These are phyloP conservation scores for Obelidium mucronatum DNA, from an alignment of 192 early-diverging fungal species.

Conservation along the genomic window DNA sequence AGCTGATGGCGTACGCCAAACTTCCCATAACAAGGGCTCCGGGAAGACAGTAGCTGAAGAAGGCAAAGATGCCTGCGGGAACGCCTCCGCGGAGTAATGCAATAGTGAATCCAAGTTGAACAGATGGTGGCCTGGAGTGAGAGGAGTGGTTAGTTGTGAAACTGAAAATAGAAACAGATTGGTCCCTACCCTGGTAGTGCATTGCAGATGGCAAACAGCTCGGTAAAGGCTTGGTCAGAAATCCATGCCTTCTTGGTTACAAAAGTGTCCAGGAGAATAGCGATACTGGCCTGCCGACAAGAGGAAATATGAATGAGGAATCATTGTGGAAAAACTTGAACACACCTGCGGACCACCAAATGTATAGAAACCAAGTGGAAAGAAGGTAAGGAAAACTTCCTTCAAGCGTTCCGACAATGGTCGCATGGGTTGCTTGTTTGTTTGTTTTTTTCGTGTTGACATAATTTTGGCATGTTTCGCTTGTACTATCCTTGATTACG, in stretches of 20 bases:
- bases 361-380: conserved; percentile 65
- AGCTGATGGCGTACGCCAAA: conserved; percentile 36
- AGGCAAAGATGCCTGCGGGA: conserved; percentile 53
- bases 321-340: not conserved
- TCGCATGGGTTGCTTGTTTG: no score
- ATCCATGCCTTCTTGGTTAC: conserved; percentile 64
- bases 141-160: not conserved
- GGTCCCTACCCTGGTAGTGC: conserved; percentile 56
- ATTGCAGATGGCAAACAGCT: conserved; percentile 64
- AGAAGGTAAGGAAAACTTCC: conserved; percentile 45
- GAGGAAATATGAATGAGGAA: not conserved
- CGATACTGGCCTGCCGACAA: conserved; percentile 53
- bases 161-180: not conserved
- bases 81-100: conserved; percentile 58
- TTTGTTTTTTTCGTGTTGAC: no score
- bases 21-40: conserved; percentile 61
- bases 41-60: conserved; percentile 53
- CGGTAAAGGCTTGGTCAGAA: conserved; percentile 57
- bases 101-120: conserved; percentile 62
- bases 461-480: no score
- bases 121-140: conserved; percentile 60
- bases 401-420: no score
- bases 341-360: conserved; percentile 68
- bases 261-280: conserved; percentile 63
- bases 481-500: no score